Evolutionary conservation across 352 stramenopile species (phyloP), one percentile per base, ranked within the genome.

Genomic region (Phytophthora aleatoria): DNA sequence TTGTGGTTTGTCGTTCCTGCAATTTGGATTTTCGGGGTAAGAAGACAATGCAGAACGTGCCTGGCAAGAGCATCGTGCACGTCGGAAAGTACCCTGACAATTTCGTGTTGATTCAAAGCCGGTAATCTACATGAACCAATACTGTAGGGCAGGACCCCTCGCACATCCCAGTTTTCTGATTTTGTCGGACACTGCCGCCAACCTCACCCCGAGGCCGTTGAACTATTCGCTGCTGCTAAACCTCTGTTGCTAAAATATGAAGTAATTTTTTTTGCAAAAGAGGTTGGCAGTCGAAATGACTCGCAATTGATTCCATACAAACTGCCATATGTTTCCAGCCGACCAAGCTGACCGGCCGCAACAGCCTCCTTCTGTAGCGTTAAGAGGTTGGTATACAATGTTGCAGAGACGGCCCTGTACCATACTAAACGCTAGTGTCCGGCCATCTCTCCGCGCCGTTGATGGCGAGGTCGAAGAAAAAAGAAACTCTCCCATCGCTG

Each of bases 341-440:
- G 44, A 64, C 64, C 58, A 63, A 49, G 39, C 12, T 53, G 64
- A 63, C 57, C 58, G 50, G 39, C 58, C 58, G 64, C 58, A 73
- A 73, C 64, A 59, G 13, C 48, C 51, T 60, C 41, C 43, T 60
- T 63, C 8, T 67, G 64, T 72, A 67, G 51, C 57, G 57, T 59
- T 26, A 61, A 61, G 27, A 53, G 20, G 20, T 20, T 24, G 42
- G 30, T 56, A 28, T 35, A 12, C 47, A 42, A n/a, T 48, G 39
- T 11, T 5, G 53, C 36, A 41, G 54, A 45, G 31, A 36, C 3
- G 5, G 24, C 4, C 16, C 4, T 41, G 49, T 58, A 5, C 24
- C 31, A 48, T 42, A 31, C 48, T 50, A 50, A 41, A 11, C 4
- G 39, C 16, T 49, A 9, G 7, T 10, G 26, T 47, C 20, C 20